phyloP scores from a whole-genome alignment of 2,329 filamentous ascomycete genomes.

The Epichloe aotearoae region DNA sequence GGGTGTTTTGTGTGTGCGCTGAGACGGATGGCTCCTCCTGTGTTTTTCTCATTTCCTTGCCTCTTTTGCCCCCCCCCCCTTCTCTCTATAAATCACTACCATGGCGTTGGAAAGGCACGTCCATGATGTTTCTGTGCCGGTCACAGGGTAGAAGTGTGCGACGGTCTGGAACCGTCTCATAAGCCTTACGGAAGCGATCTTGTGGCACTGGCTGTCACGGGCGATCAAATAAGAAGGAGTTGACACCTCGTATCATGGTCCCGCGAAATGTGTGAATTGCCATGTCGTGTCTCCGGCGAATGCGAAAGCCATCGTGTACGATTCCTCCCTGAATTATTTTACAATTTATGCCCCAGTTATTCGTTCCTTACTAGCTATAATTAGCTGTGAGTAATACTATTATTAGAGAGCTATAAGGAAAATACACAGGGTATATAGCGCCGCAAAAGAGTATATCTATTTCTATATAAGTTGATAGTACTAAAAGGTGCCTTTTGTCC shows the following conservation, averaged over 20 bases:
- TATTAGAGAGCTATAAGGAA: no score
- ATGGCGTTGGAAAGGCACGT: not conserved
- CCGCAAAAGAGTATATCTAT: no score
- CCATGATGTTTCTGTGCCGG: slow-evolving; percentile 1
- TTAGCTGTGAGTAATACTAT: no score
- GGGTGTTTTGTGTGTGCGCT: not conserved
- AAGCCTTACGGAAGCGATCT: not conserved
- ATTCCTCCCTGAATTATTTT: no score
- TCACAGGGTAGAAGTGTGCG: not conserved
- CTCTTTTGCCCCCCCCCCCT: not conserved
- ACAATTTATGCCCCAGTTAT: no score
- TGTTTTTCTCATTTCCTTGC: not conserved
- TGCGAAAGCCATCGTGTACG: no score
- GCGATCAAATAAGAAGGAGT: not conserved
- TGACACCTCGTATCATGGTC: not conserved
- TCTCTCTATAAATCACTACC: not conserved
- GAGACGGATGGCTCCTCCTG: no score
- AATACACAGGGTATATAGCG: no score
- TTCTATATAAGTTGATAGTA: no score
- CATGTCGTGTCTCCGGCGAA: not conserved
- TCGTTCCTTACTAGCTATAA: no score
- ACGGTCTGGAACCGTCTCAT: slow-evolving; percentile 4
- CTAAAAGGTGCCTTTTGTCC: no score
- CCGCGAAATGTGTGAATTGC: not conserved
- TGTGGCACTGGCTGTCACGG: slow-evolving; percentile 1